These are phyloP conservation scores for Raffaelea albimanens DNA, from an alignment of 2,329 filamentous ascomycete species.

Conservation along the genomic window DNA sequence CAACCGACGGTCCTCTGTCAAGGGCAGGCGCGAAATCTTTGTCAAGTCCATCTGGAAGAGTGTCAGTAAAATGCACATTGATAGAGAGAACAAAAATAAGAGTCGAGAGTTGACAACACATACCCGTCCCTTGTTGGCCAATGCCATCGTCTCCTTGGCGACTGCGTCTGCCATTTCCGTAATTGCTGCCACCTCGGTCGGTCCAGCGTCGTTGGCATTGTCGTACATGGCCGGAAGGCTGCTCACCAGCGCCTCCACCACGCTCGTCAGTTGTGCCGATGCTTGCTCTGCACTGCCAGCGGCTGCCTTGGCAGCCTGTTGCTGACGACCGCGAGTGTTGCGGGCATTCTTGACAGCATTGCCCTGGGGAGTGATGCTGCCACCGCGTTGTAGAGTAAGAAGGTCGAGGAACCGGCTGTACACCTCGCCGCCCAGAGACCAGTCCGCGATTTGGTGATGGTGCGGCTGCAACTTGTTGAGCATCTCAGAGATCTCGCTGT, in stretches of 20 bases:
- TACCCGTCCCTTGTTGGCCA: slow-evolving; percentile 48
- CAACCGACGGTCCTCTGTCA: slow-evolving; percentile 65
- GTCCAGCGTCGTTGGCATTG: slow-evolving; percentile 23
- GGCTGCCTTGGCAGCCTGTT: slow-evolving; percentile 11
- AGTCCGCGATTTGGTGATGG: slow-evolving; percentile 55
- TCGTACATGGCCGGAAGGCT: slow-evolving; percentile 48
- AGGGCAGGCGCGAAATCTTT: slow-evolving; percentile 48
- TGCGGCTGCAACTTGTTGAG: slow-evolving; percentile 62
- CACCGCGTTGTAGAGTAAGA: slow-evolving; percentile 29
- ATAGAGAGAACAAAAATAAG: background rate
- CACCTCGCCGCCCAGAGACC: slow-evolving; percentile 71
- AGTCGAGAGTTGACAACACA: slow-evolving; percentile 20
- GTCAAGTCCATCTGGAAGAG: slow-evolving; percentile 28
- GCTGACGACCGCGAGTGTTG: slow-evolving; percentile 18
- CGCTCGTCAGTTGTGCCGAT: slow-evolving; percentile 23
- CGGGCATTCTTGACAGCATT: background rate
- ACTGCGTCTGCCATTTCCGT: slow-evolving; percentile 73
- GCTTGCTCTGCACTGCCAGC: slow-evolving; percentile 7
- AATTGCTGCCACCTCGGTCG: slow-evolving; percentile 59
- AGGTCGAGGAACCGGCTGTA: slow-evolving; percentile 56
- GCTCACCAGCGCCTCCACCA: slow-evolving; percentile 47
- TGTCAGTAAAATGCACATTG: slow-evolving; percentile 17
- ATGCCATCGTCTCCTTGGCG: slow-evolving; percentile 52
- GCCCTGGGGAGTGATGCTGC: slow-evolving; percentile 5
- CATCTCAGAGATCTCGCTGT: slow-evolving; percentile 43